Base-by-base conservation (phyloP, 2,329 filamentous ascomycete genomes). In the Teratosphaeria zuluensis region DNA sequence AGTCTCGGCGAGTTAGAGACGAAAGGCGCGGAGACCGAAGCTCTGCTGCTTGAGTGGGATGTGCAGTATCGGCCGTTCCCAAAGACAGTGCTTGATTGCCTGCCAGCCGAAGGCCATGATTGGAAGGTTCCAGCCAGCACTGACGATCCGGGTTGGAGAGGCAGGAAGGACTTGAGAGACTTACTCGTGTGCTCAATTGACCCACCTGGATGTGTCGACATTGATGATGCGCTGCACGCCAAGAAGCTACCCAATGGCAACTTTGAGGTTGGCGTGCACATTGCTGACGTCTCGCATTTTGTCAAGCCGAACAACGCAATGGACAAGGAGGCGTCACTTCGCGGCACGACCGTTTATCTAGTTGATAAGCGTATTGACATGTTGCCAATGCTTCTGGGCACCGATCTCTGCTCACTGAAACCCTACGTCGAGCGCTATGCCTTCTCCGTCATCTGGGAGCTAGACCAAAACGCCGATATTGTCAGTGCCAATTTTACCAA, bases 331-430 rank as follows among this genome's bases (percentile, higher is more conserved):
- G 94, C 94, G 2, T 94, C 90, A 70, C 84, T 95, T 69, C 87
- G 94, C 68, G 94, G 94, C 62, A 97, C 94, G 4, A 97, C 92
- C 0, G 94, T 99, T 31, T 99, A 99, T 72, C 80, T 99, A 16
- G 94, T 99, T 2, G 94, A 99, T 75, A 99, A 99, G 80, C 91
- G 94, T 68, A 99, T 99, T 68, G 95, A 99, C 78, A 99, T 99
- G 95, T 81, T 99, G 73, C 95, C 95, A 0, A 92, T 91, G 81
- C 85, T 99, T 33, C 85, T 99, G 12, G 94, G 94, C 59, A 99
- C 94, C 0, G 92, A 99, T 69, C 80, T 99, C 1, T 99, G 94
- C 76, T 99, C 94, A 0, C 79, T 99, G 21, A 97, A 97, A 74
- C 94, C 94, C 0, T 94, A 96, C 68, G 91, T 99, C n/a, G 94